Base-by-base conservation (phyloP, 345 rosid species). In the Chamaenerion angustifolium region DNA sequence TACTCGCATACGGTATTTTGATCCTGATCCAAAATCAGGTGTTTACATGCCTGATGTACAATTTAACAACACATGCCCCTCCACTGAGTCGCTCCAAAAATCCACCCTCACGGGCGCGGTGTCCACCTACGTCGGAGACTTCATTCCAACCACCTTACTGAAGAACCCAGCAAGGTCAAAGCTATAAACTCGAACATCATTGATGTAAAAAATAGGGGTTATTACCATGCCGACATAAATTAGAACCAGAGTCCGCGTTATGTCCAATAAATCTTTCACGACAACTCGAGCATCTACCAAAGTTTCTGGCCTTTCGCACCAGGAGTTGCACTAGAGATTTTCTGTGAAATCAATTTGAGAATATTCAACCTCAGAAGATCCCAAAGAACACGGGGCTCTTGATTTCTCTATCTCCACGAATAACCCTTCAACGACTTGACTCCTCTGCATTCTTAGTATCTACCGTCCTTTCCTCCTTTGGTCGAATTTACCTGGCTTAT, bases 71-170 rank as follows among this genome's bases (percentile, higher is more conserved):
- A 23, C 27, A 2, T 5, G 37, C 3, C 37, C 72, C 71, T 80
- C 89, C 43, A 82, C 93, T 64, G 59, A 78, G 9, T 79, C 97
- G 31, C 79, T 80, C 97, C 95, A 89, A 45, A 85, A 79, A 25
- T 71, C 81, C 10, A 89, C 66, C 61, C 54, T 64, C 16, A 82
- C 45, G 0, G 77, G 62, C 15, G 43, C 60, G 1, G 65, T 77
- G 0, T 82, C 79, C 55, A 70, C 82, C 88, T 83, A 82, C 13
- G 71, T 81, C 7, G 89, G 89, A 57, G 55, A 57, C 43, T 7
- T 52, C 64, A 51, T 31, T 54, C 23, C 57, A 52, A 72, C 72
- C 12, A 74, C 40, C 45, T 78, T 60, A 2, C 75, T 71, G 54
- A 88, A 76, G 56, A 88, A 84, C 45, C 79, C 73, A 0, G 72